Conservation (phyloP, 2,329 filamentous ascomycete species). For the Penicillium italicum region DNA sequence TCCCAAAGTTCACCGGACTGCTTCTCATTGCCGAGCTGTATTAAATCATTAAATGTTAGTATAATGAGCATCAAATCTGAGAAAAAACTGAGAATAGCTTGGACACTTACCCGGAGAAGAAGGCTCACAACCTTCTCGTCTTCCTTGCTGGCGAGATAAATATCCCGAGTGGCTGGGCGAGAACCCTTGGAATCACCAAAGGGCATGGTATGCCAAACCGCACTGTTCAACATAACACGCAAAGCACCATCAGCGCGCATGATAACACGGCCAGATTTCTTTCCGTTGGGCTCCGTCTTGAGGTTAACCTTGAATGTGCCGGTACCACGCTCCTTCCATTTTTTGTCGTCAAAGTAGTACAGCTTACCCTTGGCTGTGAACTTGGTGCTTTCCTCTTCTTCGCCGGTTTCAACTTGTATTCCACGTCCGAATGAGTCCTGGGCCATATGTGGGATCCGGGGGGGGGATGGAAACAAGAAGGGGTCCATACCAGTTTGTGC, state of each 20-base stretch:
- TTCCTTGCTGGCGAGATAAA: conserved; percentile 60
- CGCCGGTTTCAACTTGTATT: conserved; percentile 72
- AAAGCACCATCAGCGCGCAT: conserved; percentile 90
- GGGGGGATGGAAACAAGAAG: background rate
- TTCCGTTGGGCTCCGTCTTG: conserved; percentile 51
- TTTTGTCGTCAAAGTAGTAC: conserved; percentile 69
- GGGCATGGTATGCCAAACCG: conserved; percentile 71
- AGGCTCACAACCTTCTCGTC: conserved; percentile 52
- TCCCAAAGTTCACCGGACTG: background rate
- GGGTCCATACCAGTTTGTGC: conserved; percentile 62
- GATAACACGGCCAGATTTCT: conserved; percentile 67
- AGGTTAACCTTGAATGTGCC: conserved; percentile 84
- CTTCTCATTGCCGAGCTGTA: background rate
- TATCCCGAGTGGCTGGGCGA: conserved; percentile 60
- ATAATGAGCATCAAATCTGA: background rate
- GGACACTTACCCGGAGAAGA: conserved; percentile 53
- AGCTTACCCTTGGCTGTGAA: conserved; percentile 78
- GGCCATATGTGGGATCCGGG: background rate
- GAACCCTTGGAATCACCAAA: conserved; percentile 63
- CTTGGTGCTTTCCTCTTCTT: conserved; percentile 74
- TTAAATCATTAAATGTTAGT: background rate
- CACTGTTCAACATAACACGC: conserved; percentile 80
- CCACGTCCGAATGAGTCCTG: conserved; percentile 24
- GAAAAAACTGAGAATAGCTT: background rate
- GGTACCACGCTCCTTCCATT: conserved; percentile 86